phyloP scores from a whole-genome alignment of 208 protist species.

The Leptomonas seymouri region DNA sequence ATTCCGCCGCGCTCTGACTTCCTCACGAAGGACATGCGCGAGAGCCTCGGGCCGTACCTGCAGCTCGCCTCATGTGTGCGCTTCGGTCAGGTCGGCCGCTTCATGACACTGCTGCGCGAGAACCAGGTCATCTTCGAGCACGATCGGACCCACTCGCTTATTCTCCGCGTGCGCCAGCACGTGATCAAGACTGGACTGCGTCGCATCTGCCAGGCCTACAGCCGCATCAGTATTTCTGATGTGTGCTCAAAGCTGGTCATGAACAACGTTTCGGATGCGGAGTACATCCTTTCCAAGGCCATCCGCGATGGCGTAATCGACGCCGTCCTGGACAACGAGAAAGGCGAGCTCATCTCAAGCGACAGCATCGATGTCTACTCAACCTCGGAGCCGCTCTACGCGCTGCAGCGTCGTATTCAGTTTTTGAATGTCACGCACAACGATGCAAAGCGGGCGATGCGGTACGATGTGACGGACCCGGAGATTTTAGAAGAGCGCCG shows the following conservation, averaged over 20 bases:
- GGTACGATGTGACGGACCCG: slow-evolving; percentile 83
- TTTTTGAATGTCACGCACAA: slow-evolving; percentile 97
- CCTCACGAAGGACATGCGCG: slow-evolving; percentile 86
- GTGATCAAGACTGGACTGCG: slow-evolving; percentile 98
- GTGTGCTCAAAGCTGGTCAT: slow-evolving; percentile 97
- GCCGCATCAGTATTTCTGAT: slow-evolving; percentile 96
- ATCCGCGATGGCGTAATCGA: slow-evolving; percentile 98
- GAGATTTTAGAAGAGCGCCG: slow-evolving; percentile 81
- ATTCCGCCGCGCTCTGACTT: slow-evolving; percentile 96
- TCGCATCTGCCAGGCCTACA: slow-evolving; percentile 97
- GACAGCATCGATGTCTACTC: slow-evolving; percentile 96
- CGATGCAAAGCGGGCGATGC: slow-evolving; percentile 94
- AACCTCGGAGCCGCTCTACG: slow-evolving; percentile 95
- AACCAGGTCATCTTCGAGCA: slow-evolving; percentile 91
- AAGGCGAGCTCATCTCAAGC: slow-evolving; percentile 92
- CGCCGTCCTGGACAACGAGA: slow-evolving; percentile 95
- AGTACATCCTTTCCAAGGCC: slow-evolving; percentile 98
- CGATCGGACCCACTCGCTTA: slow-evolving; percentile 96
- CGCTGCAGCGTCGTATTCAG: slow-evolving; percentile 95
- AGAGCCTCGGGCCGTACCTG: slow-evolving; percentile 93
- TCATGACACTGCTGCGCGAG: slow-evolving; percentile 93
- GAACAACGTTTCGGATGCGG: slow-evolving; percentile 94
- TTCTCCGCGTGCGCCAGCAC: slow-evolving; percentile 96
- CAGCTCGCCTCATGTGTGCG: slow-evolving; percentile 95
- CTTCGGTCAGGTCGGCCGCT: slow-evolving; percentile 94